A percentile compares a stretch with the other conserved stretches of the same genome.
phyloP scores from a whole-genome alignment of 75 land plant species.

The Sequoiadendron giganteum region DNA sequence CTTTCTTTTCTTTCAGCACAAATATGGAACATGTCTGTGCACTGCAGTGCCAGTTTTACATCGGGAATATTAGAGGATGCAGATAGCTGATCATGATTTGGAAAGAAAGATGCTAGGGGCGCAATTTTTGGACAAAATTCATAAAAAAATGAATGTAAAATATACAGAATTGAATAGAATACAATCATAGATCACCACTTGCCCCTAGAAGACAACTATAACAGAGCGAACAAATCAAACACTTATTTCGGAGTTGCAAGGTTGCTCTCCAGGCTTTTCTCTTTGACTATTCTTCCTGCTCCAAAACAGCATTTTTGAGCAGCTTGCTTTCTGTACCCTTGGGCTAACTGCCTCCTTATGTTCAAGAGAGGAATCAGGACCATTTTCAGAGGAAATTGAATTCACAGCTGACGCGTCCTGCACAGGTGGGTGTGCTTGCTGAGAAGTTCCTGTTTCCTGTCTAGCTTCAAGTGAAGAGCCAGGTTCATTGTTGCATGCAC shows the following conservation, averaged over 20 bases:
- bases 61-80: not conserved
- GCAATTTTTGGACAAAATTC: not conserved
- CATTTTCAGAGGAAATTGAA: constrained; percentile 11
- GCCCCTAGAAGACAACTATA: constrained; percentile 1
- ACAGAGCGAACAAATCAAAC: constrained; percentile 22
- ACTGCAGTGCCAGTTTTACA: not conserved
- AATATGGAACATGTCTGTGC: not conserved
- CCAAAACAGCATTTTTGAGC: constrained; percentile 62
- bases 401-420: constrained; percentile 20
- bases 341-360: constrained; percentile 45
- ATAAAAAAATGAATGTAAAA: constrained; percentile 2
- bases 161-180: constrained; percentile 6
- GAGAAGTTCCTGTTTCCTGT: constrained; percentile 25
- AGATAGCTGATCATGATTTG: not conserved
- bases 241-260: constrained; percentile 73
- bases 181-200: not conserved
- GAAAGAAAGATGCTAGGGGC: not conserved
- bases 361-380: constrained; percentile 19
- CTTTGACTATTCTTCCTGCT: constrained; percentile 65
- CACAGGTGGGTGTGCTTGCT: constrained; percentile 21
- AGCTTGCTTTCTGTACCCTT: constrained; percentile 43
- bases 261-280: constrained; percentile 71
- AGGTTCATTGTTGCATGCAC: constrained; percentile 54
- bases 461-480: constrained; percentile 41
- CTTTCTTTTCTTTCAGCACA: not conserved